These are phyloP conservation scores for Neurospora intermedia DNA, from an alignment of 495 filamentous ascomycete species.

Conservation along the genomic window DNA sequence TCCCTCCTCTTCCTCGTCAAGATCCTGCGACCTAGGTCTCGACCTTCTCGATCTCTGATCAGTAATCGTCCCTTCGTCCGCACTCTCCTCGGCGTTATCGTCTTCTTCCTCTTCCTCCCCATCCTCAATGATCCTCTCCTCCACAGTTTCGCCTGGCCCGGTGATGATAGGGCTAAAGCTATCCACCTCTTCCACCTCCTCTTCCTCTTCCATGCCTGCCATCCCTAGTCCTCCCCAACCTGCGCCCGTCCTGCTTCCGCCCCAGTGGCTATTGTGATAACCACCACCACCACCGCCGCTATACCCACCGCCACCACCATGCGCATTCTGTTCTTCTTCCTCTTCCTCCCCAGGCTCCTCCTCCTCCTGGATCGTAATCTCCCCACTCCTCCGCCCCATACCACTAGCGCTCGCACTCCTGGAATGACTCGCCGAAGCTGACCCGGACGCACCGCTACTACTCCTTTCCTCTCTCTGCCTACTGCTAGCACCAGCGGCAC, in stretches of 20 bases:
- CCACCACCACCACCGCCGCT: not conserved
- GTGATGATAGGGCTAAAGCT: constrained; percentile 44
- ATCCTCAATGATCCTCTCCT: constrained; percentile 43
- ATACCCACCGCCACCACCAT: not conserved
- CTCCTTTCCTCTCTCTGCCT: constrained; percentile 3
- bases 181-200: constrained; percentile 57
- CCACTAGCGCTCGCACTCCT: constrained; percentile 44
- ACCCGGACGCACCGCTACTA: constrained; percentile 19
- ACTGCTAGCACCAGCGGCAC: constrained; percentile 14
- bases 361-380: constrained; percentile 76
- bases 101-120: constrained; percentile 14
- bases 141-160: constrained; percentile 40
- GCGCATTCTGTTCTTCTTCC: constrained; percentile 9
- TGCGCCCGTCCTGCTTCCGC: constrained; percentile 77
- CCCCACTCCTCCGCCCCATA: constrained; percentile 44
- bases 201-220: constrained; percentile 18
- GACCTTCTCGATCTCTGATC: not conserved
- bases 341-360: constrained; percentile 54
- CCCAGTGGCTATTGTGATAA: constrained; percentile 12
- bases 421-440: constrained; percentile 22
- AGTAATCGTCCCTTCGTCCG: not conserved
- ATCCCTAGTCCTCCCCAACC: constrained; percentile 35
- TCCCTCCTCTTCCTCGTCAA: not conserved
- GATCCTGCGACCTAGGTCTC: not conserved
- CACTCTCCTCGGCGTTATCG: not conserved